Evolutionary conservation across 192 early-diverging fungal genomes (phyloP).

Genomic region (Coemansia sp.): DNA sequence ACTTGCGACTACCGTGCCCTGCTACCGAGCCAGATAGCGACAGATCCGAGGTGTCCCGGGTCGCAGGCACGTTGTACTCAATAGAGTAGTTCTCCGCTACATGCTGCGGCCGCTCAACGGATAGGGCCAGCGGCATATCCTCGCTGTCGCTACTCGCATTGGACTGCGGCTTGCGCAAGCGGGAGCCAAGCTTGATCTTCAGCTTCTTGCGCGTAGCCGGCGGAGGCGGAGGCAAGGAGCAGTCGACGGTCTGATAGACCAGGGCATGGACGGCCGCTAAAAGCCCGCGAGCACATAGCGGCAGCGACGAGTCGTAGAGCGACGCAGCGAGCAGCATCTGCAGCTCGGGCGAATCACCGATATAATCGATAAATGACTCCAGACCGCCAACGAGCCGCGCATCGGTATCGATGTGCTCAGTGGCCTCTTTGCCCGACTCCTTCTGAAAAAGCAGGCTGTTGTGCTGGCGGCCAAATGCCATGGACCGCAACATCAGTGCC

Average conservation of each 20-base stretch:
- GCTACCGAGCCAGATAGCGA: too few relatives aligned
- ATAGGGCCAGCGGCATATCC: conserved; percentile 40
- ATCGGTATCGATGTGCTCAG: conserved; percentile 45
- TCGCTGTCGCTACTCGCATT: conserved; percentile 44
- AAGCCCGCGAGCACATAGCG: conserved; percentile 15
- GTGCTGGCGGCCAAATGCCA: conserved; percentile 45
- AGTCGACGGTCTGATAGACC: conserved; percentile 43
- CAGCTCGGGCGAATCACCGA: conserved; percentile 29
- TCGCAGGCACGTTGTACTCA: conserved; percentile 6
- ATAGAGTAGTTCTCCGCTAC: conserved; percentile 4
- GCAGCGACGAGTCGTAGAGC: conserved; percentile 31
- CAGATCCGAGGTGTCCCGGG: neutral
- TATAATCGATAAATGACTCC: conserved; percentile 38
- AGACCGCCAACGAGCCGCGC: conserved; percentile 48
- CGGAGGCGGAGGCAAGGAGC: conserved; percentile 28
- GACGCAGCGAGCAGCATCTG: conserved; percentile 25
- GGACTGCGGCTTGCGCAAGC: conserved; percentile 9
- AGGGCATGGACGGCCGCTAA: conserved; percentile 29
- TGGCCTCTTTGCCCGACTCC: conserved; percentile 18
- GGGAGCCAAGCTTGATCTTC: conserved; percentile 40
- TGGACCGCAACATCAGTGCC: conserved; percentile 32
- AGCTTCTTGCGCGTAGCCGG: conserved; percentile 30
- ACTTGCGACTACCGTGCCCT: conserved; percentile 4
- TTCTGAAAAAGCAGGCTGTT: conserved; percentile 45
- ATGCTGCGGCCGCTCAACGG: neutral